Percentiles rank a stretch among this genome's conserved stretches.
These are phyloP conservation scores for Pestalotiopsis fici DNA, from an alignment of 2,329 filamentous ascomycete species.

Conservation along the genomic window DNA sequence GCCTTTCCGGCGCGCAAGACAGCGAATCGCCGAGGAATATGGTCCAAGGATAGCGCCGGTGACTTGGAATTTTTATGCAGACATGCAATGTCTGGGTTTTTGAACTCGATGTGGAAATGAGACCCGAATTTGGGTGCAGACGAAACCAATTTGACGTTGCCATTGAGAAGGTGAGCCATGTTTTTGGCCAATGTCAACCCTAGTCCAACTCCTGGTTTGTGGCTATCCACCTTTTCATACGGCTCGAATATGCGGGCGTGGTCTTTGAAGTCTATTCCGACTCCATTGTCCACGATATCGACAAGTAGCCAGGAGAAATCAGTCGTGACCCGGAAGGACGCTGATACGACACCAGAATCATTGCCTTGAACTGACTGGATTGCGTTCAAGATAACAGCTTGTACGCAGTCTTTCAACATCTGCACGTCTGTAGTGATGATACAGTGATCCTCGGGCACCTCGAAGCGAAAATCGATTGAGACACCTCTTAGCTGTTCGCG, in stretches of 20 bases:
- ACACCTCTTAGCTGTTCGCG: background rate
- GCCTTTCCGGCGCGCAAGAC: background rate
- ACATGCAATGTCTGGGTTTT: background rate
- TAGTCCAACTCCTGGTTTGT: constrained; percentile 8
- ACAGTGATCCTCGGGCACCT: background rate
- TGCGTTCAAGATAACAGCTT: constrained; percentile 8
- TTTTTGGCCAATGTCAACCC: constrained; percentile 10
- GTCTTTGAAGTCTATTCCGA: constrained; percentile 2
- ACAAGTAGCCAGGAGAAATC: background rate
- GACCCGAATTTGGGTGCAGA: constrained; percentile 2
- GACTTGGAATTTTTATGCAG: background rate
- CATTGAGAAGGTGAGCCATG: constrained; percentile 3
- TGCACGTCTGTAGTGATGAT: constrained; percentile 9
- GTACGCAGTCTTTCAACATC: constrained; percentile 4
- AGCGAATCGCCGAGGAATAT: background rate
- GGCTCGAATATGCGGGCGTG: constrained; percentile 9
- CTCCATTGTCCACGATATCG: constrained; percentile 10
- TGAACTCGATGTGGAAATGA: constrained; percentile 8
- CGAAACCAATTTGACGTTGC: constrained; percentile 5
- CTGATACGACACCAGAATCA: background rate
- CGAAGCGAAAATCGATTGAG: constrained; percentile 4
- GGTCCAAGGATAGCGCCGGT: background rate
- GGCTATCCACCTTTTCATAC: constrained; percentile 11
- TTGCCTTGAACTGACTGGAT: background rate
- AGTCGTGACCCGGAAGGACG: background rate